Evolutionary conservation across 2,329 filamentous ascomycete genomes (phyloP), one percentile per base, ranked within the genome.

Genomic region (Venturia effusa): DNA sequence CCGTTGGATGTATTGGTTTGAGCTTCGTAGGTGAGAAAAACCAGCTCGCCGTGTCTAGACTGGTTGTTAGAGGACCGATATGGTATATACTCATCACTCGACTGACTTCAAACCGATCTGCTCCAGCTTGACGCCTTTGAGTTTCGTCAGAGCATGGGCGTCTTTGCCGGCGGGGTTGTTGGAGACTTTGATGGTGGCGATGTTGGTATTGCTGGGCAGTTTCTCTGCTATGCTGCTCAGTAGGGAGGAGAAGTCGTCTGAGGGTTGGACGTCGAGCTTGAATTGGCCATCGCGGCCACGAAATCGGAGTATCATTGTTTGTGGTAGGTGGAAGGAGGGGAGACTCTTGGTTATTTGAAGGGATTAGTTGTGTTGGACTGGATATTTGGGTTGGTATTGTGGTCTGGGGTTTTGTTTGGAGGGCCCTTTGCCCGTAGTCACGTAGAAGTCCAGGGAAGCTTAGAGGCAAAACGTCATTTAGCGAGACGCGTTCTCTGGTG

Each of bases 231-330:
- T 78, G 74, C 85, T 72, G 19, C 74, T 74, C 17, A 83, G 73
- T 34, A 87, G 76, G 10, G 82, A 78, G 24, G 80, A 73, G 74
- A 97, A 96, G 0, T 87, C 86, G 67, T 89, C 86, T 51, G 83
- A 81, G 61, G 87, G 84, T 69, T 92, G 87, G 69, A 95, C 84
- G 61, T 82, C 89, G 71, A 97, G 81, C 69, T 94, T 88, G 76
- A 92, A 88, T 81, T 94, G 94, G 79, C 94, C 94, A 79, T 97
- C 92, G 68, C 90, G 91, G 74, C 92, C 92, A 71, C 92, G 88
- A 69, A 96, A 89, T 75, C 92, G 86, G 64, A 97, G 81, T 72
- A 96, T 82, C 86, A 96, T 96, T 68, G 57, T 61, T 37, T 34
- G 15, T 27, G 34, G 27, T 5, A 34, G 15, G 37, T 41, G 41